Percentiles rank a stretch among this genome's conserved stretches.
Evolutionary conservation across 805 yeast genomes (phyloP).

Genomic region (Pichia nanzhaoensis): DNA sequence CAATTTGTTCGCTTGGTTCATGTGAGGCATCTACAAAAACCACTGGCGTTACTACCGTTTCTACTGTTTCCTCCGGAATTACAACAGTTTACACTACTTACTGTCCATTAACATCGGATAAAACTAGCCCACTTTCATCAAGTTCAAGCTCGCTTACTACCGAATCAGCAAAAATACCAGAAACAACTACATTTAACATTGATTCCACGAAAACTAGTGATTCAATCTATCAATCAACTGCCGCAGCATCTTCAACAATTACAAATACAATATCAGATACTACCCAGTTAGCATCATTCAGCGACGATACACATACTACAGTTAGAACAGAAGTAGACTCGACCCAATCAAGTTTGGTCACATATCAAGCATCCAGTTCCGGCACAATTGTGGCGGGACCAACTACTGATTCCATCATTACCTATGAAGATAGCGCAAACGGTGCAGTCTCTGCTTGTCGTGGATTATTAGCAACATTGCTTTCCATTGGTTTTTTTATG

Average conservation of each 20-base stretch:
- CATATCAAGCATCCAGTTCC: too few relatives aligned
- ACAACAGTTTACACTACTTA: constrained; percentile 34
- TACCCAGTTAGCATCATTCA: neutral
- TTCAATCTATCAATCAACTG: neutral
- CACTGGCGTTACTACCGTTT: constrained; percentile 7
- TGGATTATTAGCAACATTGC: neutral
- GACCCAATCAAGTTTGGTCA: too few relatives aligned
- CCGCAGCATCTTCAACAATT: neutral
- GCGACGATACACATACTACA: neutral
- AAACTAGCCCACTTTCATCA: neutral
- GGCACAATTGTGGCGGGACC: too few relatives aligned
- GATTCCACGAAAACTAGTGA: neutral
- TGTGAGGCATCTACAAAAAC: neutral
- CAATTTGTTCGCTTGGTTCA: neutral
- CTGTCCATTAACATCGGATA: constrained; percentile 25
- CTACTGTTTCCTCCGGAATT: constrained; percentile 29
- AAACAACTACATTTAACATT: neutral
- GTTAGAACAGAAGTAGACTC: too few relatives aligned
- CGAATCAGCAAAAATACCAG: neutral
- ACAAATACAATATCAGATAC: neutral
- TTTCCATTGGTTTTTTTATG: neutral
- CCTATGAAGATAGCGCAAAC: neutral
- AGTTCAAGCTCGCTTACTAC: neutral
- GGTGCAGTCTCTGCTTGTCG: neutral
- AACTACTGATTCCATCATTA: neutral